A percentile compares a stretch with the other conserved stretches of the same genome.
Evolutionary conservation across 129 eudicot species (phyloP).

Genomic region (Rutidosis leptorrhynchoides): DNA sequence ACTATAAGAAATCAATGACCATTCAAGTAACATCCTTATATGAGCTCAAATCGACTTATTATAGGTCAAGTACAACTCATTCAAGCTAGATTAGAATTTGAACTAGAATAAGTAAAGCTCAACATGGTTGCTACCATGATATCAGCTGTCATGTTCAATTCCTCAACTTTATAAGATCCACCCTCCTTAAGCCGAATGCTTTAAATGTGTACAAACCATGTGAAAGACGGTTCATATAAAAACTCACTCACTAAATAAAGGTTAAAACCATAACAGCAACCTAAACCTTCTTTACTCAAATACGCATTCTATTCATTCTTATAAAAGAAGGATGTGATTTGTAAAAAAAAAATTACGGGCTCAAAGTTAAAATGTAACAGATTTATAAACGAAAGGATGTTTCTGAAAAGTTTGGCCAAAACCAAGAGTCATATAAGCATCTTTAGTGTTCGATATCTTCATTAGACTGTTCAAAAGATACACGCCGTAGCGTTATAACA

Average conservation of each 20-base stretch:
- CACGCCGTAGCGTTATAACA: slow-evolving; percentile 22
- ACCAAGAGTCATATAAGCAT: slow-evolving; percentile 15
- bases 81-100: background rate
- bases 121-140: too few relatives aligned
- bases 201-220: background rate
- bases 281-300: background rate
- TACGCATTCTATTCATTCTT: background rate
- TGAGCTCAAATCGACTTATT: background rate
- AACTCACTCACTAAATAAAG: background rate
- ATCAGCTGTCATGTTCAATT: too few relatives aligned
- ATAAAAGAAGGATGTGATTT: background rate
- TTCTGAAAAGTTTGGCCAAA: background rate
- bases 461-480: slow-evolving; percentile 11
- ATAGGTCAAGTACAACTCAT: background rate
- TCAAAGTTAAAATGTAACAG: background rate
- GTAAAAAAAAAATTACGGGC: background rate
- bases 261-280: background rate
- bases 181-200: background rate
- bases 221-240: background rate
- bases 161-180: background rate
- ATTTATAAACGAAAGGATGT: background rate
- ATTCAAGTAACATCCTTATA: background rate
- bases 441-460: slow-evolving; percentile 20
- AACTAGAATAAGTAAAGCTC: background rate
- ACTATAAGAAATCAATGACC: background rate